Percentiles rank a stretch among this genome's conserved stretches.
phyloP scores from a whole-genome alignment of 108 stramenopile species.

The Asterionellopsis glacialis region DNA sequence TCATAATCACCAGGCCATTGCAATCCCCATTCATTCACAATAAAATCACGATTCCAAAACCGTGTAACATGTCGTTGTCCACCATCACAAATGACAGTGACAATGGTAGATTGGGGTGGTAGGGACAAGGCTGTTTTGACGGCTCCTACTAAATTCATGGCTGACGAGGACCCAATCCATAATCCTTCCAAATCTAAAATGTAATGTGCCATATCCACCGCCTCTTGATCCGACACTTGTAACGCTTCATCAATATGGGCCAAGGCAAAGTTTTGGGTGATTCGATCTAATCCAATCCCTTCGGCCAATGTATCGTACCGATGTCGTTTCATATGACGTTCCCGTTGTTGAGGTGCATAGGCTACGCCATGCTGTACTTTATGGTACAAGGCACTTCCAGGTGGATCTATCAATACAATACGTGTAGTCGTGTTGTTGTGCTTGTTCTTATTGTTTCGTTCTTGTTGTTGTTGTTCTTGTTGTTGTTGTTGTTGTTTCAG shows the following conservation, averaged over 20 bases:
- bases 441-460: no score
- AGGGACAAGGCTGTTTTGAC: constrained; percentile 54
- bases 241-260: constrained; percentile 68
- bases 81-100: constrained; percentile 91
- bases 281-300: constrained; percentile 94
- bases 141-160: constrained; percentile 95
- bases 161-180: constrained; percentile 92
- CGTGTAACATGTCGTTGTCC: constrained; percentile 83
- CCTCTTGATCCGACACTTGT: constrained; percentile 82
- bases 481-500: constrained; percentile 48
- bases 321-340: constrained; percentile 75
- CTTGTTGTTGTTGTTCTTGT: no score
- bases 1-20: constrained; percentile 61
- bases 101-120: constrained; percentile 56
- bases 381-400: constrained; percentile 84
- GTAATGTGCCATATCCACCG: constrained; percentile 93
- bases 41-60: constrained; percentile 87
- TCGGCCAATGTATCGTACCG: constrained; percentile 95
- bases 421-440: no score
- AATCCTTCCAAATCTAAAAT: constrained; percentile 85
- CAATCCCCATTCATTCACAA: constrained; percentile 57
- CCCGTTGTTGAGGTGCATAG: constrained; percentile 81
- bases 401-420: constrained; percentile 90
- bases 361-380: constrained; percentile 90
- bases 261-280: constrained; percentile 85